Conservation (phyloP, 176 grass and related monocot genomes). For the Panicum miliaceum region DNA sequence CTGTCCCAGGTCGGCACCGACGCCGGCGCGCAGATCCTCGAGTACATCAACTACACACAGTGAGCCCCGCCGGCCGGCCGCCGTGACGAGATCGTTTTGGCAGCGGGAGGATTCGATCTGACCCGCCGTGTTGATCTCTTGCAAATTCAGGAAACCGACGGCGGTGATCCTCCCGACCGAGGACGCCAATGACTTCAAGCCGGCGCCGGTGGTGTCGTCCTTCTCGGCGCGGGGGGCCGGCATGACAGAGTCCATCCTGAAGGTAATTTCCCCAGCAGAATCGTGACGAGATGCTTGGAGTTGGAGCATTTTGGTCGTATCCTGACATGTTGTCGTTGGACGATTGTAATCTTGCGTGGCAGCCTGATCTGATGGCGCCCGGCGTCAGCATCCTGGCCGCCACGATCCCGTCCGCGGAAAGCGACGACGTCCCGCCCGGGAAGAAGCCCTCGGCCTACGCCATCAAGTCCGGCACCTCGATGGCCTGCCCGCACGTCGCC, state of each 20-base stretch:
- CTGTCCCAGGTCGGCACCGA: conserved; percentile 77
- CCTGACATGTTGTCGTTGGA: background rate
- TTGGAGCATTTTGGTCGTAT: background rate
- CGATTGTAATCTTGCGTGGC: background rate
- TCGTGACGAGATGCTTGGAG: background rate
- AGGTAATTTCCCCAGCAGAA: conserved; percentile 42
- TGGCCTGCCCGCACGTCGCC: conserved; percentile 96
- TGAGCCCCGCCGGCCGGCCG: conserved; percentile 38
- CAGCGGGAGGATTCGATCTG: background rate
- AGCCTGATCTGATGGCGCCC: conserved; percentile 98
- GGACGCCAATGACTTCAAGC: conserved; percentile 67
- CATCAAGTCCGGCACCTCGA: conserved; percentile 92
- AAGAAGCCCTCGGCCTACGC: conserved; percentile 78
- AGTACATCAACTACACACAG: conserved; percentile 88
- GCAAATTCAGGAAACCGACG: conserved; percentile 62
- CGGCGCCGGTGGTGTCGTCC: conserved; percentile 80
- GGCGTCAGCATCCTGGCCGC: conserved; percentile 90
- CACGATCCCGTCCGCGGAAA: conserved; percentile 65
- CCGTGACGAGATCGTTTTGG: background rate
- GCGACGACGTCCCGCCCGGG: conserved; percentile 52
- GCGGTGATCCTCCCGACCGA: conserved; percentile 72
- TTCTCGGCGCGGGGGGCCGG: conserved; percentile 86
- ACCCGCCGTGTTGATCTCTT: background rate
- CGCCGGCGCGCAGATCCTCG: conserved; percentile 75
- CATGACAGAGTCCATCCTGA: conserved; percentile 80